Percentiles rank a stretch among this genome's conserved stretches.
phyloP scores from a whole-genome alignment of 2,329 filamentous ascomycete genomes.

The Scopulariopsis brevicaulis region DNA sequence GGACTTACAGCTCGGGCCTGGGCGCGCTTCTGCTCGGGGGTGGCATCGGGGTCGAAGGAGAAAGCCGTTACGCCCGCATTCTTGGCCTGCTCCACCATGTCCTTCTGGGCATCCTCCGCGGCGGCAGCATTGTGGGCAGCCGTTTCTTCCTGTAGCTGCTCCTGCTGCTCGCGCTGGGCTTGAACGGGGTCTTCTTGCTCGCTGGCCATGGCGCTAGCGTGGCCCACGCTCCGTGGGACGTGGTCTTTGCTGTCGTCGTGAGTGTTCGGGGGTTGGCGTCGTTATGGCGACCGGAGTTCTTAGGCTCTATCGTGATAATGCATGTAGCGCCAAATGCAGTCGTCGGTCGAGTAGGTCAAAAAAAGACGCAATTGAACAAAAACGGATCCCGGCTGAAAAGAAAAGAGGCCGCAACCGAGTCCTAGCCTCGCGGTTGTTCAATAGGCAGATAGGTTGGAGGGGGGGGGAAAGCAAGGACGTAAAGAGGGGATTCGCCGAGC shows the following conservation, averaged over 20 bases:
- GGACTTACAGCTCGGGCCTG: constrained; percentile 61
- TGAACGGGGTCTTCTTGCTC: constrained; percentile 30
- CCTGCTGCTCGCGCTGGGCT: constrained; percentile 68
- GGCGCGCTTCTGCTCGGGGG: constrained; percentile 70
- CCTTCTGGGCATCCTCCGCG: constrained; percentile 59
- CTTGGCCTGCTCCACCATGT: constrained; percentile 65
- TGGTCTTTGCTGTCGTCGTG: neutral
- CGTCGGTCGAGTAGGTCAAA: neutral
- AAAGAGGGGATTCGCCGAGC: neutral
- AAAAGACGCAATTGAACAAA: neutral
- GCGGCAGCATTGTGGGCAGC: constrained; percentile 34
- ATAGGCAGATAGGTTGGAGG: neutral
- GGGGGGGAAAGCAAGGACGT: neutral
- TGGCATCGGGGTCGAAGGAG: constrained; percentile 79
- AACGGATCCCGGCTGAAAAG: neutral
- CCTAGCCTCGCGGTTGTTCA: neutral
- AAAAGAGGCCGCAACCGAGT: neutral
- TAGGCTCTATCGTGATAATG: neutral
- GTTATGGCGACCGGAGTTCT: neutral
- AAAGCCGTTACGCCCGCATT: constrained; percentile 72
- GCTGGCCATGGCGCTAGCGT: constrained; percentile 1
- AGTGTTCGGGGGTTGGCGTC: neutral
- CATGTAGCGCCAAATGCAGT: neutral
- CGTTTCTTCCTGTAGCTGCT: constrained; percentile 37
- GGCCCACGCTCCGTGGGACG: neutral